Evolutionary conservation across 2,329 filamentous ascomycete genomes (phyloP).

Genomic region (Dactylellina cionopaga): DNA sequence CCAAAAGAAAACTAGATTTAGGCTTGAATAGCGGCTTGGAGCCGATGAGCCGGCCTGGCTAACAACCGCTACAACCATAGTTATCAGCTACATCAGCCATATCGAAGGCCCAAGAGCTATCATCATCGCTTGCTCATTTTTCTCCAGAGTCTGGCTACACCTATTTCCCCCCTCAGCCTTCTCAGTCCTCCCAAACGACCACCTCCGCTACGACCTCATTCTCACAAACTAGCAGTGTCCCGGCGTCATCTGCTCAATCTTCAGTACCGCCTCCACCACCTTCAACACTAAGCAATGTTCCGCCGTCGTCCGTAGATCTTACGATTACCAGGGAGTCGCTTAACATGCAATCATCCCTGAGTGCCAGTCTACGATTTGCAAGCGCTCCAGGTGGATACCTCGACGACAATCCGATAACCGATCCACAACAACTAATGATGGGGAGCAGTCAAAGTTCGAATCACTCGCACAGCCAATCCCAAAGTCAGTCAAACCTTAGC

Average conservation of each 20-base stretch:
- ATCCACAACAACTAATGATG: slow-evolving; percentile 59
- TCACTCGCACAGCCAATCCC: slow-evolving; percentile 29
- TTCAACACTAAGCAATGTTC: slow-evolving; percentile 55
- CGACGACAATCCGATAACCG: slow-evolving; percentile 75
- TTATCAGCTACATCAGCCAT: slow-evolving; percentile 57
- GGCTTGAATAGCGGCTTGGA: slow-evolving; percentile 15
- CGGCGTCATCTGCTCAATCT: slow-evolving; percentile 16
- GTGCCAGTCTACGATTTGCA: slow-evolving; percentile 67
- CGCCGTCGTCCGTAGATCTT: slow-evolving; percentile 56
- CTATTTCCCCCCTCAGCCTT: slow-evolving; percentile 55
- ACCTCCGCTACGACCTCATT: slow-evolving; percentile 32
- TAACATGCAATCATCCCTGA: slow-evolving; percentile 60
- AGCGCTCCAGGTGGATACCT: slow-evolving; percentile 71
- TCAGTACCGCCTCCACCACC: slow-evolving; percentile 54
- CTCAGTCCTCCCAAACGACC: slow-evolving; percentile 28
- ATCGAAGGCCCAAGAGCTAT: slow-evolving; percentile 58
- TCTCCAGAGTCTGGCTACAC: slow-evolving; percentile 66
- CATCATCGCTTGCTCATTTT: slow-evolving; percentile 59
- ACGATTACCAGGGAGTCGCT: slow-evolving; percentile 60
- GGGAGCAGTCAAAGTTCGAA: slow-evolving; percentile 41
- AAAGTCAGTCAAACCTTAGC: slow-evolving; percentile 29
- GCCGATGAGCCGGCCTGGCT: slow-evolving; percentile 45
- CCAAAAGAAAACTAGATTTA: no score
- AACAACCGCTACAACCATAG: slow-evolving; percentile 20
- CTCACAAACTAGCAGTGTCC: slow-evolving; percentile 35